Evolutionary conservation across 2,329 filamentous ascomycete species (phyloP), one percentile per base, ranked within the genome.

Genomic region (Chrysoporthe austroafricana): DNA sequence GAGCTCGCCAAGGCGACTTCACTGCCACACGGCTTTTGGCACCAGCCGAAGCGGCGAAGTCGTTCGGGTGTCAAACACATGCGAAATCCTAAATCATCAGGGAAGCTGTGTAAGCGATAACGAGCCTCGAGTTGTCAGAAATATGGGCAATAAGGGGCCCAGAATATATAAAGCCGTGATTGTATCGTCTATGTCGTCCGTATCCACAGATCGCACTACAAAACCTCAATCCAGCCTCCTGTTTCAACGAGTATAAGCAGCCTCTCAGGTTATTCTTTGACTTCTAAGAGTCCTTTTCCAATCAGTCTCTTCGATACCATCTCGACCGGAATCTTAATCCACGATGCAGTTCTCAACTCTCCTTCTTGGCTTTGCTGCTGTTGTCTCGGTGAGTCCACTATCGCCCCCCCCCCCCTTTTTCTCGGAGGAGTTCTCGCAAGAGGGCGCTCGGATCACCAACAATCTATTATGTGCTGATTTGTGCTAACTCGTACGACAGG

Each of bases 311-410:
- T 18, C 32, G 4, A 5, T 18, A 13, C 6, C n/a, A 8, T n/a
- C 7, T 39, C 16, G 2, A 13, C 11, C 50, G 5, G 16, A 39
- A n/a, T 4, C 3, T 16, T 16, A 4, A 34, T 57, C 7, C 9
- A 63, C 16, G 4, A 63, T 63, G 61, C 32, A 54, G 1, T 54
- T 54, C 34, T 21, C 46, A 16, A 42, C 61, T 21, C n/a, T 63
- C n/a, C n/a, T 63, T 8, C 18, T 63, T 26, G 46, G 34, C 8
- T 26, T 63, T 42, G 34, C 32, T 9, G 34, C 18, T 3, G 6
- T 43, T 39, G 46, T 36, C 46, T 21, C 21, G 11, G 61, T 63
- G 54, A 16, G 46, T 14, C 50, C 14, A 14, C 9, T 7, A 7
- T 7, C 50, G 9, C 44, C 16, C 11, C 14, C 5, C 14, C 5